Evolutionary conservation across 345 rosid genomes (phyloP).

Genomic region (Populus pruinosa): DNA sequence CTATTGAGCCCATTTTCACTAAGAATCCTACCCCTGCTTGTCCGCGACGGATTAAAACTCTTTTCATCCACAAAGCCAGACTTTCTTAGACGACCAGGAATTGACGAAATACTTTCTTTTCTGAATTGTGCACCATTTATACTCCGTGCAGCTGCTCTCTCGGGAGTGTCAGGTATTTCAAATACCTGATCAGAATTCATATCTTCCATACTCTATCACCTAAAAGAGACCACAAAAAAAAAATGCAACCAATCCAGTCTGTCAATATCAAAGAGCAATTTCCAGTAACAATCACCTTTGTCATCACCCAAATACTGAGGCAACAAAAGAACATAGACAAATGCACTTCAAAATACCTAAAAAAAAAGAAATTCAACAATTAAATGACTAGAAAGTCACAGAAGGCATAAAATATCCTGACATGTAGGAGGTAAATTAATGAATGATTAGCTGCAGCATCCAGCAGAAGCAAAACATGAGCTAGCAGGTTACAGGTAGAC

Average conservation of each 20-base stretch:
- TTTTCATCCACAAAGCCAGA: constrained; percentile 28
- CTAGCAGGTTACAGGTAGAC: neutral
- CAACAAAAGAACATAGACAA: neutral
- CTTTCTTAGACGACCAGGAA: constrained; percentile 27
- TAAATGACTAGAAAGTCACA: neutral
- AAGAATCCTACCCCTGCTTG: constrained; percentile 27
- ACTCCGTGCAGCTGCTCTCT: constrained; percentile 39
- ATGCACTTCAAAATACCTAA: neutral
- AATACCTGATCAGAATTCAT: constrained; percentile 56
- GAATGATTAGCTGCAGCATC: neutral
- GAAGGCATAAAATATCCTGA: neutral
- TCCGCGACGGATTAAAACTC: constrained; percentile 22
- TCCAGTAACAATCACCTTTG: neutral
- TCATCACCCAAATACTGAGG: neutral
- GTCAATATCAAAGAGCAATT: neutral
- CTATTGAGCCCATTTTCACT: constrained; percentile 29
- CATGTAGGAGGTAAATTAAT: neutral
- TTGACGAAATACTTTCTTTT: constrained; percentile 35
- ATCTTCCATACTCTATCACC: constrained; percentile 61
- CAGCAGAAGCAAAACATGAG: neutral
- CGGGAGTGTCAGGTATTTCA: constrained; percentile 81
- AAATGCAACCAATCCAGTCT: neutral
- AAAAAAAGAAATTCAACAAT: neutral
- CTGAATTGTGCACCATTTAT: constrained; percentile 25
- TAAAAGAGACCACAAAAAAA: neutral